Conservation (phyloP, 169 alveolate genomes). For the Miamiensis avidus region DNA sequence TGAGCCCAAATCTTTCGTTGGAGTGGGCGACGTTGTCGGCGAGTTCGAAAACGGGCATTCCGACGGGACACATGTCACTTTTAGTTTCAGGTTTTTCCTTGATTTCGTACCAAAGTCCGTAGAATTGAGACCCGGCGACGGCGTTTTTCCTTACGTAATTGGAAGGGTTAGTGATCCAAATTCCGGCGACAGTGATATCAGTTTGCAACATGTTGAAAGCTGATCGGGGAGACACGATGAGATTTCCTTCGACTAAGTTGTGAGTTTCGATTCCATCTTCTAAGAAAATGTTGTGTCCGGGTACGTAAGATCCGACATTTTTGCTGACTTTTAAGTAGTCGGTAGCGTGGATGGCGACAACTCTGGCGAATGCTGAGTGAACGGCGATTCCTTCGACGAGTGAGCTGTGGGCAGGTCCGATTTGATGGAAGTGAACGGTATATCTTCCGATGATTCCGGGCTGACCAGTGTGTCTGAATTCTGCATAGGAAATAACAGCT, state of each 20-base stretch:
- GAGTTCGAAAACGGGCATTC: conserved; percentile 53
- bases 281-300: conserved; percentile 79
- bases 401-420: conserved; percentile 59
- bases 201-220: conserved; percentile 62
- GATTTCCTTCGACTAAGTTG: conserved; percentile 54
- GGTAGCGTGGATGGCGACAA: conserved; percentile 71
- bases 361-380: conserved; percentile 66
- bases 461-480: conserved; percentile 62
- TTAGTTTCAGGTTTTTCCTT: conserved; percentile 49
- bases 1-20: conserved; percentile 72
- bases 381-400: conserved; percentile 62
- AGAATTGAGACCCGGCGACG: conserved; percentile 74
- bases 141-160: conserved; percentile 56
- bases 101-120: conserved; percentile 76
- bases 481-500: conserved; percentile 68
- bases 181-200: conserved; percentile 74
- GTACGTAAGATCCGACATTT: conserved; percentile 69
- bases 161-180: conserved; percentile 78
- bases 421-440: conserved; percentile 74
- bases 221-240: conserved; percentile 41
- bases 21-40: conserved; percentile 69
- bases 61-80: conserved; percentile 61
- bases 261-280: conserved; percentile 82
- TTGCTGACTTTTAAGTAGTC: conserved; percentile 49
- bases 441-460: conserved; percentile 75